A percentile compares a stretch with the other conserved stretches of the same genome.
phyloP scores from a whole-genome alignment of 2,329 filamentous ascomycete genomes.

The Kalmusia sp. region DNA sequence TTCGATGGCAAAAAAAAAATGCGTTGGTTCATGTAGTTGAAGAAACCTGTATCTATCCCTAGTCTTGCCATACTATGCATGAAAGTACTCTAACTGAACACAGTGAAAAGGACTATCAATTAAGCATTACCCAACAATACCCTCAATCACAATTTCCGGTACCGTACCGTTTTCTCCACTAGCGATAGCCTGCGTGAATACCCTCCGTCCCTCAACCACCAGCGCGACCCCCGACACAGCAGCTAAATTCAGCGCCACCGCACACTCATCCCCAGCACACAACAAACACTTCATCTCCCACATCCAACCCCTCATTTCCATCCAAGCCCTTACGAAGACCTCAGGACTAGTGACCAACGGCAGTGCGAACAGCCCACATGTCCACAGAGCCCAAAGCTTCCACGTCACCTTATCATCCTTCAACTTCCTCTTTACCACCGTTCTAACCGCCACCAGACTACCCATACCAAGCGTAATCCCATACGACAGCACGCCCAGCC shows the following conservation, averaged over 20 bases:
- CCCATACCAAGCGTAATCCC: slow-evolving; percentile 11
- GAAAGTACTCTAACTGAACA: too few species aligned
- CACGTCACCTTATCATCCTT: slow-evolving; percentile 23
- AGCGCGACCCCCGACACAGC: slow-evolving; percentile 15
- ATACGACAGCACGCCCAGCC: slow-evolving; percentile 6
- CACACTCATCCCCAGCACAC: slow-evolving; percentile 11
- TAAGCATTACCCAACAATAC: too few species aligned
- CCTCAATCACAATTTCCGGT: slow-evolving; percentile 1
- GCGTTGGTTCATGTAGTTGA: too few species aligned
- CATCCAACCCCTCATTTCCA: not conserved
- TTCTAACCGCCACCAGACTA: slow-evolving; percentile 16
- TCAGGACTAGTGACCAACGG: slow-evolving; percentile 15
- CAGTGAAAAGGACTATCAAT: too few species aligned
- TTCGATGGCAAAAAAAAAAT: too few species aligned
- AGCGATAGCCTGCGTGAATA: not conserved
- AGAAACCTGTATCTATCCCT: too few species aligned
- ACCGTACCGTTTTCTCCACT: not conserved
- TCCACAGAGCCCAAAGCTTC: slow-evolving; percentile 30
- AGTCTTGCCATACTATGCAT: too few species aligned
- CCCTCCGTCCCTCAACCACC: slow-evolving; percentile 15
- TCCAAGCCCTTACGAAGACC: slow-evolving; percentile 2
- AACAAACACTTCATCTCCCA: slow-evolving; percentile 8
- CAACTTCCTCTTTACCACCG: slow-evolving; percentile 10
- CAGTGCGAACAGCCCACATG: slow-evolving; percentile 18
- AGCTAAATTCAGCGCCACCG: slow-evolving; percentile 13